Conservation (phyloP, 352 stramenopile species). For the Phytopythium delawarense region DNA sequence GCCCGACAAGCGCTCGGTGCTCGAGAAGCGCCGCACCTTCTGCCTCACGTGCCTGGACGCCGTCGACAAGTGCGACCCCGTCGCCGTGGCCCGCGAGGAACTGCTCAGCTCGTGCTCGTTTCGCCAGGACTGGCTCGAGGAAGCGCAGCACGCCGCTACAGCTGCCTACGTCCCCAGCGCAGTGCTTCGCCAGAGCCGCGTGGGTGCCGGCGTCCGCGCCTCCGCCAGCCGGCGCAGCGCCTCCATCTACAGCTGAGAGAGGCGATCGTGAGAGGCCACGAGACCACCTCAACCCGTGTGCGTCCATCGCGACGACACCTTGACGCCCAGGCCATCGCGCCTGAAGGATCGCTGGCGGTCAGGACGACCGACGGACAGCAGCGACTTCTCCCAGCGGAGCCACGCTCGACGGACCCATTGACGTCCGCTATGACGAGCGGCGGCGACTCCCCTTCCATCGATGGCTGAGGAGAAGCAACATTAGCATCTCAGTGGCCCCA, state of each 20-base stretch:
- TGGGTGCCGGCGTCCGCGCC: neutral
- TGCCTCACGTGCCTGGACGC: constrained; percentile 26
- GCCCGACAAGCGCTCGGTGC: constrained; percentile 27
- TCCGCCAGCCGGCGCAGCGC: constrained; percentile 2
- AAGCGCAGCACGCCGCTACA: neutral
- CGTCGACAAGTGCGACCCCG: constrained; percentile 23
- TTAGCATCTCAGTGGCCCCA: neutral
- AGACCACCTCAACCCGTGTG: neutral
- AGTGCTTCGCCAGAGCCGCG: neutral
- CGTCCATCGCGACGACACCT: neutral
- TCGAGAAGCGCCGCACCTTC: constrained; percentile 31
- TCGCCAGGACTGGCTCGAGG: constrained; percentile 1
- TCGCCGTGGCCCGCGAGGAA: constrained; percentile 31
- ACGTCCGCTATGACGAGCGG: neutral
- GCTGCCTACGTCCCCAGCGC: constrained; percentile 1
- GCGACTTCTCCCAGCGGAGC: neutral
- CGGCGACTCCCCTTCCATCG: neutral
- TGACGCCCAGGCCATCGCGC: neutral
- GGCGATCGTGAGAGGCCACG: neutral
- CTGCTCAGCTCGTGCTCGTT: constrained; percentile 10
- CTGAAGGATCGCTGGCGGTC: neutral
- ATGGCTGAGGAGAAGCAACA: neutral
- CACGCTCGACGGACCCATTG: neutral
- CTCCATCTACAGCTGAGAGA: constrained; percentile 6
- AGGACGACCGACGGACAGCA: neutral